Conservation (phyloP, 176 grass and related monocot genomes). For the Triticum monococcum region DNA sequence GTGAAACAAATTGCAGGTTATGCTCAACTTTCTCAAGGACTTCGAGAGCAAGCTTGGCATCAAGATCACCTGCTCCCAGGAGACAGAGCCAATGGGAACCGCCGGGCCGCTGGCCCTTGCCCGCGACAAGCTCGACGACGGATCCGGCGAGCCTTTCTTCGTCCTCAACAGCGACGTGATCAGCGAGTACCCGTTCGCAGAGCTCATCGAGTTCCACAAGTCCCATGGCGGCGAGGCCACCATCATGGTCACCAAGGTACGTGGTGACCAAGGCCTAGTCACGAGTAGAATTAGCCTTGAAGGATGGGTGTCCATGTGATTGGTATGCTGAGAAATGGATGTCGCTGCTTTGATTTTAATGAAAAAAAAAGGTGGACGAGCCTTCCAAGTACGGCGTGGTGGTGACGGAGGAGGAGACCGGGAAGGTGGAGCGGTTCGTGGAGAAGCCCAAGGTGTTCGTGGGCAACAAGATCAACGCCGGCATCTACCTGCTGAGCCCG, state of each 20-base stretch:
- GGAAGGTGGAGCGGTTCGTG: constrained; percentile 82
- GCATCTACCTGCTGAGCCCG: constrained; percentile 83
- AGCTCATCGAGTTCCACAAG: constrained; percentile 81
- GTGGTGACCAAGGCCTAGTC: neutral
- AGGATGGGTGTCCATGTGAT: neutral
- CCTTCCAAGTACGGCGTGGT: constrained; percentile 91
- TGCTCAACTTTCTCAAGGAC: constrained; percentile 89
- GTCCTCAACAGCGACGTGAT: constrained; percentile 93
- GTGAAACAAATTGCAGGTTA: constrained; percentile 48
- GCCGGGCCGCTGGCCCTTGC: constrained; percentile 73
- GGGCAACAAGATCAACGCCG: constrained; percentile 93
- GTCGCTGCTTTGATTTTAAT: neutral
- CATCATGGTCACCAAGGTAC: constrained; percentile 89
- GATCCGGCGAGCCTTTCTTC: constrained; percentile 80
- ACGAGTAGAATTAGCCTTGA: neutral
- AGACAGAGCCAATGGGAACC: constrained; percentile 81
- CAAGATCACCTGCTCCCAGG: constrained; percentile 84
- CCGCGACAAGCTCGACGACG: constrained; percentile 60
- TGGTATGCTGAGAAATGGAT: neutral
- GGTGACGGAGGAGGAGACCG: constrained; percentile 69
- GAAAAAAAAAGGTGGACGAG: constrained; percentile 55
- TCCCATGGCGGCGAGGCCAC: constrained; percentile 78
- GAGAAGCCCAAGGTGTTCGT: constrained; percentile 91
- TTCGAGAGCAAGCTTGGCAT: constrained; percentile 86
- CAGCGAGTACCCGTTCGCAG: constrained; percentile 79